Evolutionary conservation across 2,329 filamentous ascomycete genomes (phyloP), one percentile per base, ranked within the genome.

Genomic region (Alternaria triticina): DNA sequence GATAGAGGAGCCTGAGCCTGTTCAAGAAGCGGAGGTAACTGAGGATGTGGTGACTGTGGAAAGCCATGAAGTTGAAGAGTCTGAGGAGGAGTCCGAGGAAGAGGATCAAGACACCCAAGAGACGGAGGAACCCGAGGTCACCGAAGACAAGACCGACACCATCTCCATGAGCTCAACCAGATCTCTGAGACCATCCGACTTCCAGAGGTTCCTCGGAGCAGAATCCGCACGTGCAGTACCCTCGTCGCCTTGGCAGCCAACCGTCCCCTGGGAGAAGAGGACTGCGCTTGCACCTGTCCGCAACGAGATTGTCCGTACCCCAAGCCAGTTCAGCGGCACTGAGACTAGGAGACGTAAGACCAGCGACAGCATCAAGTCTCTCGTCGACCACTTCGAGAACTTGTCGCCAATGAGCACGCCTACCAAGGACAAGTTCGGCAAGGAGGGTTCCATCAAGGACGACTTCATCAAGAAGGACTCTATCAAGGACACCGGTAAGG

Each of bases 281-380:
- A 20, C 30, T 12, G 56, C 56, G 4, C 13, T 20, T 0, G 17
- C 17, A 17, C 47, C 47, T 11, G 12, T 52, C 4, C 47, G 57
- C 13, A 36, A 8, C 13, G 1, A 36, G 2, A 40, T 40, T 1
- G 36, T 40, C 5, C 36, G 36, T 1, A n/a, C 49, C 4, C 28
- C 28, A 0, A 52, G 49, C 30, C 28, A 52, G 20, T 52, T 30
- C 28, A 40, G 25, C 15, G 30, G 20, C 6, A 23, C 47, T 12
- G 8, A 17, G 6, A 40, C 25, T 9, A 23, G 33, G 15, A 33
- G 46, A 22, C 50, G 57, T 1, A 47, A 59, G 57, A 40, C 40
- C 10, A 58, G 56, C 13, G 56, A 58, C 5, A 51, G 56, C 9
- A 58, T 58, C 33, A 58, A 58, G 46, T 51, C n/a, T 1, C 22